phyloP scores from a whole-genome alignment of 2,329 filamentous ascomycete species.

The Hypoxylon sp. region DNA sequence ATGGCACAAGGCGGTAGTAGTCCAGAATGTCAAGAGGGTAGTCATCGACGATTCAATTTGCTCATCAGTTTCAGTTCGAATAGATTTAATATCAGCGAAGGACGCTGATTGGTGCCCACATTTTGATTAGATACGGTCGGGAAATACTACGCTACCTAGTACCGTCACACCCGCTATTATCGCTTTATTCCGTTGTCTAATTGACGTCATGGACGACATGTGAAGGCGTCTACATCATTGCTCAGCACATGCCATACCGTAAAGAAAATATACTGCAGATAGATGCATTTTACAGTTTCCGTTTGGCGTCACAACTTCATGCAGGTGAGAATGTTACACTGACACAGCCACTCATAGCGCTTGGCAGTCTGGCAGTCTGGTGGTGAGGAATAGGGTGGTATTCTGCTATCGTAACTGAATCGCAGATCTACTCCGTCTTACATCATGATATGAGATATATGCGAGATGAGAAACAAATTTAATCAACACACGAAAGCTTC shows the following conservation, averaged over 20 bases:
- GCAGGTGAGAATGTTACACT: slow-evolving; percentile 16
- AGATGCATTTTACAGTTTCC: slow-evolving; percentile 8
- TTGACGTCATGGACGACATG: slow-evolving; percentile 33
- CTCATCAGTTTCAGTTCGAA: not conserved
- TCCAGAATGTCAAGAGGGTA: not conserved
- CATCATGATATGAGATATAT: slow-evolving; percentile 26
- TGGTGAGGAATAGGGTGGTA: slow-evolving; percentile 19
- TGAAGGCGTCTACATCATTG: not conserved
- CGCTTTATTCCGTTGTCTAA: slow-evolving; percentile 1
- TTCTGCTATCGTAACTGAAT: slow-evolving; percentile 13
- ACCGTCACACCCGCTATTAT: slow-evolving; percentile 18
- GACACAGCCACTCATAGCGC: slow-evolving; percentile 31
- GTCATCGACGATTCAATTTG: slow-evolving; percentile 11
- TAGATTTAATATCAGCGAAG: slow-evolving; percentile 1
- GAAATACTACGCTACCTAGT: slow-evolving; percentile 17
- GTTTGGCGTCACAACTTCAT: slow-evolving; percentile 19
- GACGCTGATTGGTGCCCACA: slow-evolving; percentile 41
- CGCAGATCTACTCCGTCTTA: slow-evolving; percentile 32
- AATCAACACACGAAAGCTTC: not conserved
- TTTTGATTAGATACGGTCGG: slow-evolving; percentile 22
- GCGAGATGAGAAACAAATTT: slow-evolving; percentile 1
- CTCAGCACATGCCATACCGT: not conserved
- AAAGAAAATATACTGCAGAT: not conserved
- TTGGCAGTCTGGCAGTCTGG: slow-evolving; percentile 14
- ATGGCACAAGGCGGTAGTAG: not conserved